Base-by-base conservation (phyloP, 441 rosid genomes). In the Codiaeum variegatum region DNA sequence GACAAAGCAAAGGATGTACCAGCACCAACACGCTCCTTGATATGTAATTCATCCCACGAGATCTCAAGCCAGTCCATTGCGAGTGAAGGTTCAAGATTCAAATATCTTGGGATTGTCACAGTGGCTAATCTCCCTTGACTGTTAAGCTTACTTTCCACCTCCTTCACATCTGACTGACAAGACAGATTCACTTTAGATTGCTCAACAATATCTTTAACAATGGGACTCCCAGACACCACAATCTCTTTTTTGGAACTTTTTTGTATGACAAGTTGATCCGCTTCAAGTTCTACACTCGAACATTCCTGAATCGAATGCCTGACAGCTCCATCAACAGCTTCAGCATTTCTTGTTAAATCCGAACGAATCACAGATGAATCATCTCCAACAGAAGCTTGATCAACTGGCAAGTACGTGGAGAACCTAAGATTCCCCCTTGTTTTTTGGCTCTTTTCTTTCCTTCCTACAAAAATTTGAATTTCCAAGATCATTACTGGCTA, bases 41-140 rank as follows among this genome's bases (percentile, higher is more conserved):
- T 84, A 81, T 83, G 97, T 59, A 94, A 78, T 66, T 94, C 99
- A 60, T 86, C 90, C 99, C 99, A 92, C 59, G 92, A 77, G 63
- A 94, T 87, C 87, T 94, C 98, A 31, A 91, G 93, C 99, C 99
- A 94, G 77, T 94, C 99, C 85, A 93, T 88, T 77, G 96, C 99
- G 62, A 94, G 97, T 67, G 94, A 92, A 84, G 97, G 99, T 70
- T 94, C 97, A 67, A 94, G 87, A 81, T 61, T 84, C 84, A 92
- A 73, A 76, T 83, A 94, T 62, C 81, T 88, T 36, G 96, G 91
- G 62, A 85, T 70, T 64, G 90, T 51, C 44, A 73, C 71, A 55
- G 83, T 67, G 18, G 87, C 58, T 75, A 83, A 67, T 76, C 78
- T 84, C 55, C 76, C 75, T 34, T 36, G 76, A 72, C 66, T 85